A percentile compares a stretch with the other conserved stretches of the same genome.
Conservation (phyloP, 2,329 filamentous ascomycete species). For the Biscogniauxia marginata region DNA sequence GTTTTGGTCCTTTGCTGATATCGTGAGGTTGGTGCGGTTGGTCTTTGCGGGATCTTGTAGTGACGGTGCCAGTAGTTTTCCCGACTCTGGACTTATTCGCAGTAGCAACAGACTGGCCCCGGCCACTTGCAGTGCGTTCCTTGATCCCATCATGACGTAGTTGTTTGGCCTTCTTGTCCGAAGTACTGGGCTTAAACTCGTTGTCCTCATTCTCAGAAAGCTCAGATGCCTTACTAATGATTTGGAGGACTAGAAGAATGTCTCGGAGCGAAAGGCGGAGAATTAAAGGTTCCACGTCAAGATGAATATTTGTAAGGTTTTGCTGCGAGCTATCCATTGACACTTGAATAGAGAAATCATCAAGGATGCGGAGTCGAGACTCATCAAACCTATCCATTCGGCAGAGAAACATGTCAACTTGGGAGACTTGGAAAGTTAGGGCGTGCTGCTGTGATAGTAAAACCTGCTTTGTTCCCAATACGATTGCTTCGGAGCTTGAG, state of each 20-base stretch:
- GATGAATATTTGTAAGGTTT: slow-evolving; percentile 73
- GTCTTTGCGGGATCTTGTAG: slow-evolving; percentile 26
- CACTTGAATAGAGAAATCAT: slow-evolving; percentile 91
- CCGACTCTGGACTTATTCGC: slow-evolving; percentile 38
- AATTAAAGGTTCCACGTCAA: slow-evolving; percentile 88
- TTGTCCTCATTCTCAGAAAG: slow-evolving; percentile 67
- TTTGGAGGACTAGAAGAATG: slow-evolving; percentile 90
- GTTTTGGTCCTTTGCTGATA: slow-evolving; percentile 31
- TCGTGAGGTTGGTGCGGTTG: slow-evolving; percentile 33
- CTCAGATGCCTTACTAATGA: slow-evolving; percentile 85
- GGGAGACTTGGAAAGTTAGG: slow-evolving; percentile 86
- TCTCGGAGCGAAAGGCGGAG: slow-evolving; percentile 88
- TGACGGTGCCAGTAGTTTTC: slow-evolving; percentile 35
- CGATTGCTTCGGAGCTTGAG: slow-evolving; percentile 89
- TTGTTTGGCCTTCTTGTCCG: slow-evolving; percentile 57
- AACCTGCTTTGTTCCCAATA: slow-evolving; percentile 90
- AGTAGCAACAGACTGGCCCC: slow-evolving; percentile 51
- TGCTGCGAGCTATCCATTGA: slow-evolving; percentile 71
- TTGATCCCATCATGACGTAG: slow-evolving; percentile 50
- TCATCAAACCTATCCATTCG: slow-evolving; percentile 98
- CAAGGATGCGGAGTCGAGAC: slow-evolving; percentile 84
- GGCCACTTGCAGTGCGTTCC: slow-evolving; percentile 56
- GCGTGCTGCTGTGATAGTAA: slow-evolving; percentile 92
- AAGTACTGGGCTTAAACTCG: slow-evolving; percentile 37
- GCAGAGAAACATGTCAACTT: slow-evolving; percentile 97